phyloP scores from a whole-genome alignment of 805 yeast species.

The Candida boleticola region DNA sequence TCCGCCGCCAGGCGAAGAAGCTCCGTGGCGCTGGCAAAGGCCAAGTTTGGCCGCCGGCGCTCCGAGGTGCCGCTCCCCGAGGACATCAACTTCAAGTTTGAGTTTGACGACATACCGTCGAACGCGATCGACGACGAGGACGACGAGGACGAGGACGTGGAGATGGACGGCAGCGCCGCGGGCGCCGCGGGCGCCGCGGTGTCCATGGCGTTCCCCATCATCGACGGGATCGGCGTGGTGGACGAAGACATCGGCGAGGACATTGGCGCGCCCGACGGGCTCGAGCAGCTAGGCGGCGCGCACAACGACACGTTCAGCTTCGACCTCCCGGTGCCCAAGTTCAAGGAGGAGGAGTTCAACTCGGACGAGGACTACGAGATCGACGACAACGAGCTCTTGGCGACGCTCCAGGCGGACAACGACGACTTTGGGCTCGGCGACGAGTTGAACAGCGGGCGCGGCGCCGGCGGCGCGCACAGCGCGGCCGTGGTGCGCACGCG shows the following conservation, averaged over 20 bases:
- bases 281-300: slow-evolving; percentile 8
- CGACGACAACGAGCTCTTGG: slow-evolving; percentile 46
- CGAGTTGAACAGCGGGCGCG: slow-evolving; percentile 3
- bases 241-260: slow-evolving; percentile 68
- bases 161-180: slow-evolving; percentile 19
- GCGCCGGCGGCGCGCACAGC: slow-evolving; percentile 8
- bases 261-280: slow-evolving; percentile 6
- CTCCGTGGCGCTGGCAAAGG: slow-evolving; percentile 11
- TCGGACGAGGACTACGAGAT: slow-evolving; percentile 69
- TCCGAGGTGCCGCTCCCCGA: slow-evolving; percentile 42
- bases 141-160: slow-evolving; percentile 20
- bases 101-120: slow-evolving; percentile 32
- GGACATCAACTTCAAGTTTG: slow-evolving; percentile 41
- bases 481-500: slow-evolving; percentile 10
- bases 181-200: slow-evolving; percentile 18
- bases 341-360: slow-evolving; percentile 45
- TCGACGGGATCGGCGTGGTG: neutral
- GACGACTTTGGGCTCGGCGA: slow-evolving; percentile 31
- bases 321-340: slow-evolving; percentile 41
- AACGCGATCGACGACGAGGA: slow-evolving; percentile 18
- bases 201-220: neutral
- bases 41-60: slow-evolving; percentile 33
- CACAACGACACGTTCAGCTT: slow-evolving; percentile 4
- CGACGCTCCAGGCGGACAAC: slow-evolving; percentile 47
- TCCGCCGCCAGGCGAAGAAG: slow-evolving; percentile 6